Evolutionary conservation across 176 grass and related monocot species (phyloP).

Genomic region (Oryza meridionalis): DNA sequence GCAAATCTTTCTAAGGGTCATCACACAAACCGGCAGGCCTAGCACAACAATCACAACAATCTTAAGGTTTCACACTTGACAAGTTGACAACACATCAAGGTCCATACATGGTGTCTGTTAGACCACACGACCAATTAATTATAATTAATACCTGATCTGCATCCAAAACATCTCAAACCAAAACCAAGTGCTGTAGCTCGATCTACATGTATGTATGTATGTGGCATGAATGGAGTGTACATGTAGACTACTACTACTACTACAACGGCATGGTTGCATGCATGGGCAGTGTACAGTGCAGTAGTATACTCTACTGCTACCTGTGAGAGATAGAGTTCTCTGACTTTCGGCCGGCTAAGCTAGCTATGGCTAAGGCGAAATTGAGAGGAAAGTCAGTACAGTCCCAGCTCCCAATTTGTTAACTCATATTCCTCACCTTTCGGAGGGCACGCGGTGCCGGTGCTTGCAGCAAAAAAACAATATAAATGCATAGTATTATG

Average conservation of each 20-base stretch:
- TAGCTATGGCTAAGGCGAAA: not conserved
- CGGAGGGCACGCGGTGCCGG: constrained; percentile 8
- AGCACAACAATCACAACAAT: not conserved
- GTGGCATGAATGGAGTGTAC: not conserved
- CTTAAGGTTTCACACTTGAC: not conserved
- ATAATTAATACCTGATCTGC: not conserved
- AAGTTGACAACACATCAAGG: not conserved
- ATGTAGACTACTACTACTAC: not conserved
- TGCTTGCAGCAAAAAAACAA: not conserved
- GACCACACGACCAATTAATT: not conserved
- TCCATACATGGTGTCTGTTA: not conserved
- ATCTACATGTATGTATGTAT: not conserved
- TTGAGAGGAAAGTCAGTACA: not conserved
- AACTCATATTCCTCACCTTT: constrained; percentile 32
- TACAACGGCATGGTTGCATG: constrained; percentile 20
- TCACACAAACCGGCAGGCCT: not conserved
- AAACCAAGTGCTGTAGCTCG: not conserved
- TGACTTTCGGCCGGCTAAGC: not conserved
- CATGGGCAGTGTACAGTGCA: not conserved
- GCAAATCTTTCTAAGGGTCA: not conserved
- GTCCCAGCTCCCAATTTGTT: constrained; percentile 12
- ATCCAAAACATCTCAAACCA: not conserved
- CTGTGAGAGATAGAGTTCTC: not conserved
- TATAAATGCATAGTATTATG: not conserved
- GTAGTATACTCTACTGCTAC: not conserved